phyloP scores from a whole-genome alignment of 441 rosid genomes.

The Euphorbia celastroides region DNA sequence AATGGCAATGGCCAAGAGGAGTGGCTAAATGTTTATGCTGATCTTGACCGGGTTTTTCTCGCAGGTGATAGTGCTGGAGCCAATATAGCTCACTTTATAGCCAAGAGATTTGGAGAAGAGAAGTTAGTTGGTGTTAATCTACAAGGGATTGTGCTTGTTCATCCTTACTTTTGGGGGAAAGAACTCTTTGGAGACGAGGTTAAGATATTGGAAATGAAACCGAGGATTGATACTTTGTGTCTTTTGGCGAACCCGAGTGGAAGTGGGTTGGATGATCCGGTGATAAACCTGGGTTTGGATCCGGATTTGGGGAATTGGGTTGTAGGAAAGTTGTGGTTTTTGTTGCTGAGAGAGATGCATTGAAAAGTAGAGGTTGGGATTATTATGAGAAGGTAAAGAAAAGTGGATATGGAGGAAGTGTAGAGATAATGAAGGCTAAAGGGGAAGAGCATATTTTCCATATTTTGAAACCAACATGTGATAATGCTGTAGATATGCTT shows the following conservation, averaged over 20 bases:
- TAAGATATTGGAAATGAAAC: constrained; percentile 28
- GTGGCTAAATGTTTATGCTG: constrained; percentile 48
- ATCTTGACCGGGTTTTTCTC: constrained; percentile 41
- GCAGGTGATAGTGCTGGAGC: constrained; percentile 72
- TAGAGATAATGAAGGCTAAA: constrained; percentile 46
- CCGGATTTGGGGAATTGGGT: constrained; percentile 37
- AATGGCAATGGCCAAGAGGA: constrained; percentile 22
- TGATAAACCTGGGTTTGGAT: constrained; percentile 52
- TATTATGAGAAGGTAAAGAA: constrained; percentile 46
- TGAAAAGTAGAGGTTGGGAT: constrained; percentile 51
- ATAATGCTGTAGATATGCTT: too few relatives aligned
- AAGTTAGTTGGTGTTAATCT: constrained; percentile 19
- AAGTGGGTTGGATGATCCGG: constrained; percentile 62
- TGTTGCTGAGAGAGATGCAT: constrained; percentile 59
- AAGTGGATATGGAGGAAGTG: constrained; percentile 49
- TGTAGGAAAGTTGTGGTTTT: constrained; percentile 39
- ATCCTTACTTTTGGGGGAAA: constrained; percentile 79
- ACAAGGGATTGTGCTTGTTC: constrained; percentile 57
- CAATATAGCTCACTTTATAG: constrained; percentile 57
- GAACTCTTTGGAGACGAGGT: constrained; percentile 40
- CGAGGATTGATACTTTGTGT: constrained; percentile 71
- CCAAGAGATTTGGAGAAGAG: constrained; percentile 23
- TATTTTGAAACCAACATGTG: constrained; percentile 45
- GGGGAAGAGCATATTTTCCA: constrained; percentile 69
- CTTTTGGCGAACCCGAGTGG: constrained; percentile 49